phyloP scores from a whole-genome alignment of 164 flowering plant genomes.

The Vitis rotundifolia region DNA sequence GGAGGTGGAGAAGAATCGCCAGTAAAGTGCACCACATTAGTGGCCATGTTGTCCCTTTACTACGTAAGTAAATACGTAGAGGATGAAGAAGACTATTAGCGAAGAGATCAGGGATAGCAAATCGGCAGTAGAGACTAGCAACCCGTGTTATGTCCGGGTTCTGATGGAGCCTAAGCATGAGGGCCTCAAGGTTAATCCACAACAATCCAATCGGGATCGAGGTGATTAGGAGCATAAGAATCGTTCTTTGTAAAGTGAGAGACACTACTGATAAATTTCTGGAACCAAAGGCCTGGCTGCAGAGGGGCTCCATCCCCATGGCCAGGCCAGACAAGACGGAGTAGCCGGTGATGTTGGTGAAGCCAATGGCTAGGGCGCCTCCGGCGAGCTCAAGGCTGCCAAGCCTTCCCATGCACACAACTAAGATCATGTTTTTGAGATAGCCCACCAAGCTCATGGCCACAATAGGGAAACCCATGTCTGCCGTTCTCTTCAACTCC shows the following conservation, averaged over 20 bases:
- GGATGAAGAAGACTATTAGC: slow-evolving; percentile 84
- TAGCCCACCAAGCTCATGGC: slow-evolving; percentile 66
- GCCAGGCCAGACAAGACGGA: slow-evolving; percentile 85
- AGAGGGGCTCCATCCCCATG: slow-evolving; percentile 93
- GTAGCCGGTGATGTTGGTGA: slow-evolving; percentile 96
- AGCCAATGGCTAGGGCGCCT: slow-evolving; percentile 89
- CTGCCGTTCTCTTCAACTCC: slow-evolving; percentile 59
- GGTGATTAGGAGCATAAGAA: slow-evolving; percentile 55
- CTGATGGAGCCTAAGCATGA: slow-evolving; percentile 69
- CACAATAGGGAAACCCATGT: slow-evolving; percentile 60
- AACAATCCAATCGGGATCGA: slow-evolving; percentile 59
- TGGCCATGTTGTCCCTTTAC: slow-evolving; percentile 74
- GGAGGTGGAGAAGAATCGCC: slow-evolving; percentile 59
- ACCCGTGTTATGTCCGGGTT: slow-evolving; percentile 48
- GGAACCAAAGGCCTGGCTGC: slow-evolving; percentile 92
- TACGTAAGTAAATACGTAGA: slow-evolving; percentile 70
- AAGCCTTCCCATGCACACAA: slow-evolving; percentile 81
- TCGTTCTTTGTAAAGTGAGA: slow-evolving; percentile 59
- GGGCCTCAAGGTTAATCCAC: slow-evolving; percentile 72
- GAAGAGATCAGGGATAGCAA: slow-evolving; percentile 71
- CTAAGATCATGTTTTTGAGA: slow-evolving; percentile 63
- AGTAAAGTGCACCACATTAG: slow-evolving; percentile 69
- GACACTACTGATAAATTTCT: slow-evolving; percentile 41
- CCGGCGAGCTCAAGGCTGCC: slow-evolving; percentile 90
- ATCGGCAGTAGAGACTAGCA: slow-evolving; percentile 67